Evolutionary conservation across 768 basidiomycete genomes (phyloP).

Genomic region (Boletus reticulatus): DNA sequence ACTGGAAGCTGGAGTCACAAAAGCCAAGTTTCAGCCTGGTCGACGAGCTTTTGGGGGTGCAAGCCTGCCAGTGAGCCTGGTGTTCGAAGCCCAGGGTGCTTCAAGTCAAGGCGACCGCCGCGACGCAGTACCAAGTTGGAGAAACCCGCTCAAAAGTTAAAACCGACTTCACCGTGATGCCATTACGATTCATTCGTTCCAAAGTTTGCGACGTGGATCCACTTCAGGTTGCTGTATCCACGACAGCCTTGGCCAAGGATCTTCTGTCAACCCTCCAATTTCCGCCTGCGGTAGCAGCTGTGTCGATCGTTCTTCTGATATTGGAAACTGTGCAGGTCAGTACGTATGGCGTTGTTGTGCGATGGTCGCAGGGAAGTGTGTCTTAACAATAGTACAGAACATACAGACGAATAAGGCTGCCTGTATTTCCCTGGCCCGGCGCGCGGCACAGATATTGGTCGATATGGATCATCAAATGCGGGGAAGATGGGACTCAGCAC

Average conservation of each 20-base stretch:
- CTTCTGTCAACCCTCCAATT: conserved; percentile 37
- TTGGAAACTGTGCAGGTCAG: conserved; percentile 46
- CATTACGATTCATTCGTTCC: conserved; percentile 28
- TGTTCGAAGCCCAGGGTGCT: no score
- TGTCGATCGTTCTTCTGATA: conserved; percentile 41
- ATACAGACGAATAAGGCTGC: conserved; percentile 38
- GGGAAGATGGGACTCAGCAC: conserved; percentile 43
- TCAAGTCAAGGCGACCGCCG: no score
- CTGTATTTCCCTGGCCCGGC: conserved; percentile 39
- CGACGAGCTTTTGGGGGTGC: no score
- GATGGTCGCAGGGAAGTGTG: not conserved
- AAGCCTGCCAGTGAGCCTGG: no score
- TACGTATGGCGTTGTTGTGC: not conserved
- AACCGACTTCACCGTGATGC: conserved; percentile 17
- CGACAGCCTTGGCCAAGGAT: conserved; percentile 30
- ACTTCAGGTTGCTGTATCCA: conserved; percentile 30
- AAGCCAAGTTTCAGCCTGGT: no score
- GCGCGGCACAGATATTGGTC: conserved; percentile 41
- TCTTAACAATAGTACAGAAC: conserved; percentile 10
- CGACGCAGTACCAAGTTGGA: not conserved
- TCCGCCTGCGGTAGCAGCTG: conserved; percentile 42
- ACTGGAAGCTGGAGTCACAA: no score
- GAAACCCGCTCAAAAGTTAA: not conserved
- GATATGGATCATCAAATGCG: conserved; percentile 46
- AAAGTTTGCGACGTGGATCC: conserved; percentile 25